These are phyloP conservation scores for Stropharia rugosoannulata DNA, from an alignment of 768 basidiomycete species.

Conservation along the genomic window DNA sequence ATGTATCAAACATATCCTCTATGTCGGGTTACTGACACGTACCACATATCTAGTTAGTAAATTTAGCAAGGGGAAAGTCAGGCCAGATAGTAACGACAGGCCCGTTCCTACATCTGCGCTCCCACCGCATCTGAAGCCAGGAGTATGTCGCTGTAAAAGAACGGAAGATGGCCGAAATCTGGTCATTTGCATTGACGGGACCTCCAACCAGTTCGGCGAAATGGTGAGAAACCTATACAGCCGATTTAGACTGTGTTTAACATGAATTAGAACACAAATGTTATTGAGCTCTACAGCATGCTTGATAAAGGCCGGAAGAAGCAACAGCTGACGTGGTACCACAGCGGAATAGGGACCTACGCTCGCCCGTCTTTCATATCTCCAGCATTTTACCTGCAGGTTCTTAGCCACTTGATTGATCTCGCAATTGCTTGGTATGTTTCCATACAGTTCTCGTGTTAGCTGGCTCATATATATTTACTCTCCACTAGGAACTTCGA, in stretches of 20 bases:
- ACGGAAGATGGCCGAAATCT: slow-evolving; percentile 35
- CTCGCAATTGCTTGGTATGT: slow-evolving; percentile 17
- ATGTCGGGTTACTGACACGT: too few species aligned
- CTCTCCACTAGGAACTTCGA: slow-evolving; percentile 26
- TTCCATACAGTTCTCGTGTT: neutral
- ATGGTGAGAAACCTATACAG: slow-evolving; percentile 9
- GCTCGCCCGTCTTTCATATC: slow-evolving; percentile 14
- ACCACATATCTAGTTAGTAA: too few species aligned
- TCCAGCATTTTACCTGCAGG: slow-evolving; percentile 4
- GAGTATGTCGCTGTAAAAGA: too few species aligned
- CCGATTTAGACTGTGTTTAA: neutral
- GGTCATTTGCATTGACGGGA: slow-evolving; percentile 25
- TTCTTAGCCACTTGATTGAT: slow-evolving; percentile 11
- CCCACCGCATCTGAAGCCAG: too few species aligned
- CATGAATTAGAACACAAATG: neutral
- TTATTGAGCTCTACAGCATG: neutral
- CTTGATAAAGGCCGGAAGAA: neutral
- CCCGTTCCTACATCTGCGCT: too few species aligned
- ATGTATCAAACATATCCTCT: too few species aligned
- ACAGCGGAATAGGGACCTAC: slow-evolving; percentile 19
- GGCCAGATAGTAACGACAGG: too few species aligned
- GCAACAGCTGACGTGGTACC: slow-evolving; percentile 15
- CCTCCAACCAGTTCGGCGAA: slow-evolving; percentile 25
- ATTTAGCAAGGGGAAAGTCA: too few species aligned
- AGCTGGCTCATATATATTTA: neutral